Percentiles rank a stretch among this genome's conserved stretches.
These are phyloP conservation scores for Hyaloscypha hepaticicola DNA, from an alignment of 495 filamentous ascomycete genomes.

Conservation along the genomic window DNA sequence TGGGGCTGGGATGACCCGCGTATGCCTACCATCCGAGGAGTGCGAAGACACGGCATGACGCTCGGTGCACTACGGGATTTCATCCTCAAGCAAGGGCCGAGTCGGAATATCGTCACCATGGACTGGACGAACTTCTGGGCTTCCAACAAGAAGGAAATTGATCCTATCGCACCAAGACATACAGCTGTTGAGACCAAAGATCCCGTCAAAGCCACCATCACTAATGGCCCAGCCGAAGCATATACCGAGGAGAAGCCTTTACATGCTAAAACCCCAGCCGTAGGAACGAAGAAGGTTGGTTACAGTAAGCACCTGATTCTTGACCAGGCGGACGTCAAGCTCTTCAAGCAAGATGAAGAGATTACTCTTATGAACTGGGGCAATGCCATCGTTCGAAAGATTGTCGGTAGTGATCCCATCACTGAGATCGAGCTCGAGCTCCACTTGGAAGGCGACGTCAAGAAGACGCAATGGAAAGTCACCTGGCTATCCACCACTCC, in stretches of 20 bases:
- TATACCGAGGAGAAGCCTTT: constrained; percentile 68
- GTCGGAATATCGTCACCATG: constrained; percentile 72
- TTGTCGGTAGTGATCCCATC: constrained; percentile 50
- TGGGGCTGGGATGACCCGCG: constrained; percentile 85
- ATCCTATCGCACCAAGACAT: constrained; percentile 72
- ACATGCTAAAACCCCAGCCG: constrained; percentile 69
- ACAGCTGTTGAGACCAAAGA: constrained; percentile 63
- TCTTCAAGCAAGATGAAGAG: constrained; percentile 72
- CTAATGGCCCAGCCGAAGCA: constrained; percentile 53
- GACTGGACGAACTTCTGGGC: constrained; percentile 85
- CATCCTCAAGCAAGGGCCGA: constrained; percentile 80
- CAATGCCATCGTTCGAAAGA: constrained; percentile 75
- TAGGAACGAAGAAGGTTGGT: constrained; percentile 75
- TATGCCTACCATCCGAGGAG: constrained; percentile 79
- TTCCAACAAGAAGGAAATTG: constrained; percentile 83
- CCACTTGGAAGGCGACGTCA: constrained; percentile 76
- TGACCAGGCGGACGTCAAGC: constrained; percentile 74
- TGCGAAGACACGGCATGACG: constrained; percentile 76
- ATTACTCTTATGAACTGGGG: constrained; percentile 89
- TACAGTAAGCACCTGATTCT: constrained; percentile 64
- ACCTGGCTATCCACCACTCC: constrained; percentile 70
- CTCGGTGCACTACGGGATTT: constrained; percentile 75
- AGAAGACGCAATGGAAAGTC: constrained; percentile 82
- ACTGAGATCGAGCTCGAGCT: constrained; percentile 69
- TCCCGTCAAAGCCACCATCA: constrained; percentile 60